A percentile compares a stretch with the other conserved stretches of the same genome.
Evolutionary conservation across 768 basidiomycete species (phyloP).

Genomic region (Lentinula guzmanii): DNA sequence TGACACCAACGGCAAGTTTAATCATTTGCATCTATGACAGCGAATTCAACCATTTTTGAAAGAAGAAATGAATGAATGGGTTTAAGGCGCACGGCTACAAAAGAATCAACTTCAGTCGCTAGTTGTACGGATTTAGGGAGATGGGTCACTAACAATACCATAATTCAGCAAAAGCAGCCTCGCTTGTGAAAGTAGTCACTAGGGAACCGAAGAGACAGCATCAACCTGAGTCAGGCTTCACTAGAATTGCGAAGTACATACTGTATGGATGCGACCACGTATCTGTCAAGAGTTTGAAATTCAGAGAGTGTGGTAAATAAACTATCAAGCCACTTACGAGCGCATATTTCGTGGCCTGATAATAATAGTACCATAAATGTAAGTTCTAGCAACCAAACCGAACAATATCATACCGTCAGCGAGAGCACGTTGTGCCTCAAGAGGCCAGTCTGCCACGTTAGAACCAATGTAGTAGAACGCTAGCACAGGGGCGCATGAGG

Average conservation of each 20-base stretch:
- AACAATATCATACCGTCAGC: conserved; percentile 33
- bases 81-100: neutral
- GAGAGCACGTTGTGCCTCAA: conserved; percentile 47
- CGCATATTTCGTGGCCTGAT: conserved; percentile 52
- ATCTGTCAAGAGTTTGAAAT: conserved; percentile 22
- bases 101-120: neutral
- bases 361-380: neutral
- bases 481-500: conserved; percentile 11
- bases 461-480: conserved; percentile 62
- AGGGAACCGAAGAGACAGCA: neutral
- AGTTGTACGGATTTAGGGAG: neutral
- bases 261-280: conserved; percentile 54
- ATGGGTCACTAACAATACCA: conserved; percentile 51
- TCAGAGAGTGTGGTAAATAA: neutral
- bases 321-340: conserved; percentile 36
- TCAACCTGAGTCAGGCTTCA: neutral
- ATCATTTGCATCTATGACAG: conserved; percentile 38
- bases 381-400: neutral
- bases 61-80: neutral
- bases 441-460: conserved; percentile 50
- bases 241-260: conserved; percentile 17
- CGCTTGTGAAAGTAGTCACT: conserved; percentile 58
- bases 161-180: conserved; percentile 70
- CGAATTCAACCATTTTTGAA: neutral
- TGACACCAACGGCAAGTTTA: conserved; percentile 48